Conservation (phyloP, 441 rosid genomes). For the Eutrema salsugineum region DNA sequence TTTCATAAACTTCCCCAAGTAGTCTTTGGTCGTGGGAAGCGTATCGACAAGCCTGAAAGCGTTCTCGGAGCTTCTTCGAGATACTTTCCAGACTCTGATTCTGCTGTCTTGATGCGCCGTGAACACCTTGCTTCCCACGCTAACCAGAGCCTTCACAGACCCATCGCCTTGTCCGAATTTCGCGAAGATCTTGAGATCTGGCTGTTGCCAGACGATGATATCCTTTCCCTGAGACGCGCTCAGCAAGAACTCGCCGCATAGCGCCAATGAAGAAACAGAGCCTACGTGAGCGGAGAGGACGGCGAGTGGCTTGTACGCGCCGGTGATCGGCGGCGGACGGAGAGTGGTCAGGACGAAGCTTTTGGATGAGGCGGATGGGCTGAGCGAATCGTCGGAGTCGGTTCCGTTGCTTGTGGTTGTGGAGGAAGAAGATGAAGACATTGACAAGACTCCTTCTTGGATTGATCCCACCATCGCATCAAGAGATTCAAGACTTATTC, state of each 20-base stretch:
- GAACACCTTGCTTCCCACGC: conserved; percentile 70
- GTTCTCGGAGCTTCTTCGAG: conserved; percentile 77
- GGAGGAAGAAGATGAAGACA: conserved; percentile 47
- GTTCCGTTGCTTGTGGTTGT: conserved; percentile 31
- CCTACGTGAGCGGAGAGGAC: conserved; percentile 74
- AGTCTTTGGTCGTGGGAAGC: conserved; percentile 84
- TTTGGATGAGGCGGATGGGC: conserved; percentile 35
- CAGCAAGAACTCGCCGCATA: conserved; percentile 81
- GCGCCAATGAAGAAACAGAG: conserved; percentile 74
- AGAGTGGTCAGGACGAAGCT: conserved; percentile 38
- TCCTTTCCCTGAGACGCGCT: conserved; percentile 91
- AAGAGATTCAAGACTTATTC: conserved; percentile 17
- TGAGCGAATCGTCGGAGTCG: conserved; percentile 47
- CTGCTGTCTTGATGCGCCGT: conserved; percentile 94
- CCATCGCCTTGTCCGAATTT: conserved; percentile 93
- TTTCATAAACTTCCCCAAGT: conserved; percentile 82
- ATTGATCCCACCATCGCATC: conserved; percentile 5
- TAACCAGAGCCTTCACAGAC: conserved; percentile 71
- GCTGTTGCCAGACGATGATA: conserved; percentile 96
- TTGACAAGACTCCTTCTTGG: conserved; percentile 24
- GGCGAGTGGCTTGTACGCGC: conserved; percentile 55
- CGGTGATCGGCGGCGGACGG: conserved; percentile 34
- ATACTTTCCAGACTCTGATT: conserved; percentile 87
- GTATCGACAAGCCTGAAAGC: conserved; percentile 74
- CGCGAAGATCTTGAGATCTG: conserved; percentile 74